Evolutionary conservation across 352 stramenopile genomes (phyloP), one percentile per base, ranked within the genome.

Genomic region (Plasmopara muralis): DNA sequence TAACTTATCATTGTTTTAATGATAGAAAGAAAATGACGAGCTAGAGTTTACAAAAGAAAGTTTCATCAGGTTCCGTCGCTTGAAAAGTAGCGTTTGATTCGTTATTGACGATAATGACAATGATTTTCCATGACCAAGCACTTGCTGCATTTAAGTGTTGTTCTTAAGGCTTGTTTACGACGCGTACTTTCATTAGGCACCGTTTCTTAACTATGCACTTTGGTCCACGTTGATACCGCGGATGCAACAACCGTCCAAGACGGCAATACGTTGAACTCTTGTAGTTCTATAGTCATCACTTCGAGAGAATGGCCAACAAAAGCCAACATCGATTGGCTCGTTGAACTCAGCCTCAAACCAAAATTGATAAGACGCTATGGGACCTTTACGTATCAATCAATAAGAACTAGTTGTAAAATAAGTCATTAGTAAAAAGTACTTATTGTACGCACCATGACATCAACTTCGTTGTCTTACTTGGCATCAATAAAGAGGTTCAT

Each of bases 401-500:
- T n/a, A 49, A 34, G 15, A 31, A 13, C 25, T 10, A 15, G 47
- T 53, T 50, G 44, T 15, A 12, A 49, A 29, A n/a, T 43, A 12
- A 14, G 14, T 33, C 45, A 30, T 34, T 14, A 0, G 1, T 5
- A 9, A 14, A 10, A 20, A 5, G 1, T 14, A 46, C 33, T 43
- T 28, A 5, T 7, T 12, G 30, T 12, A 75, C 55, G 30, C 48
- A 87, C 80, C 80, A 90, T 6, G 75, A 85, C 25, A 74, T 87
- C 30, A 90, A 48, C 18, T 53, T 77, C 5, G 73, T 87, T 46
- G 60, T 71, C 38, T 74, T n/a, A n/a, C n/a, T 81, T 13, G 80
- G 77, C n/a, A 57, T 90, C 77, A 53, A 90, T 78, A 55, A 84
- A 90, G 45, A 90, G 64, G 47, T 85, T 80, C 45, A 87, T 66